These are phyloP conservation scores for Vanrija humicola DNA, from an alignment of 1,284 basidiomycete species.

Conservation along the genomic window DNA sequence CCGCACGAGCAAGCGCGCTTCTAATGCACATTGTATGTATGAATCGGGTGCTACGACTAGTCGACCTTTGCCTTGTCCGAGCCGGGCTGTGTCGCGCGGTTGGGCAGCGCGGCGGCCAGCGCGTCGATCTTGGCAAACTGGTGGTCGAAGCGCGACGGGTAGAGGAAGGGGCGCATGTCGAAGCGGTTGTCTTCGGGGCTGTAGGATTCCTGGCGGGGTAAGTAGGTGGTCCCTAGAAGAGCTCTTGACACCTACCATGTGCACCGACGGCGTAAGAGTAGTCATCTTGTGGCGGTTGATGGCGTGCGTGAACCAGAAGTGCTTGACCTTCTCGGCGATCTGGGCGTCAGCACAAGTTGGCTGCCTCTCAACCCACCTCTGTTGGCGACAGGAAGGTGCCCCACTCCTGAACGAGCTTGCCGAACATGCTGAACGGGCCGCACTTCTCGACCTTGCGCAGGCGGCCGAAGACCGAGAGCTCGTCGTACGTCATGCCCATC, in stretches of 20 bases:
- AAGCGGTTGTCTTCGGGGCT: conserved; percentile 96
- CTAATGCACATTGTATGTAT: conserved; percentile 14
- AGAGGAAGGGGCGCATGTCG: conserved; percentile 92
- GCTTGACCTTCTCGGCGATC: conserved; percentile 96
- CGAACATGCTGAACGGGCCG: conserved; percentile 95
- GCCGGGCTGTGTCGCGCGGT: conserved; percentile 56
- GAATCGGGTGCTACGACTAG: conserved; percentile 21
- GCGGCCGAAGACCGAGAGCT: conserved; percentile 87
- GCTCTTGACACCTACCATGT: conserved; percentile 82
- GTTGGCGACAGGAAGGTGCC: conserved; percentile 66
- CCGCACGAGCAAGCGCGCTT: no score
- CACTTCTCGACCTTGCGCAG: conserved; percentile 95
- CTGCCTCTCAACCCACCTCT: conserved; percentile 58
- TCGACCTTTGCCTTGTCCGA: conserved; percentile 52
- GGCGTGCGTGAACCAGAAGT: conserved; percentile 96
- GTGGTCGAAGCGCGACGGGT: conserved; percentile 89
- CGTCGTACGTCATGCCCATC: conserved; percentile 99
- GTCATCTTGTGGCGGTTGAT: conserved; percentile 99
- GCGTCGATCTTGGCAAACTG: conserved; percentile 94
- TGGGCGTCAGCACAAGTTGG: conserved; percentile 46
- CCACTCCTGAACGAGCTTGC: conserved; percentile 91
- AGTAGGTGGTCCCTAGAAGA: no score
- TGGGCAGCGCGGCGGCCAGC: conserved; percentile 67
- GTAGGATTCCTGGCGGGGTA: conserved; percentile 65
- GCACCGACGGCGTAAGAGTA: conserved; percentile 91